These are phyloP conservation scores for Sergeia podlipaevii DNA, from an alignment of 208 protist genomes.

Conservation along the genomic window DNA sequence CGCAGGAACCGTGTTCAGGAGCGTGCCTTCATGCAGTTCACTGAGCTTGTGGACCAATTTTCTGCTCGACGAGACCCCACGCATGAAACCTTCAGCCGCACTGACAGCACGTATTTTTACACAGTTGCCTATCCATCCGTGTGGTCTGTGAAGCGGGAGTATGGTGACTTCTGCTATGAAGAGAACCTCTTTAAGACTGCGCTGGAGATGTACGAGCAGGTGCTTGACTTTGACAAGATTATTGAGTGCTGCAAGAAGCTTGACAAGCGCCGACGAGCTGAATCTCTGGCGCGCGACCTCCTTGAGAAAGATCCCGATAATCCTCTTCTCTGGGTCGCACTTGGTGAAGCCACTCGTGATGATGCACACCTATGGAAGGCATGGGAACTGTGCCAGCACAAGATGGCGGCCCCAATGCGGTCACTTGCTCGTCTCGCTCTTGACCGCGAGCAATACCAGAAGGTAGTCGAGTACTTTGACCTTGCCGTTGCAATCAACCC, in stretches of 20 bases:
- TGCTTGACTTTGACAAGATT: slow-evolving; percentile 86
- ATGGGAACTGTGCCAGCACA: slow-evolving; percentile 85
- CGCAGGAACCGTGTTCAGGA: slow-evolving; percentile 76
- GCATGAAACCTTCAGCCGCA: slow-evolving; percentile 40
- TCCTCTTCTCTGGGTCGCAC: slow-evolving; percentile 84
- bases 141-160: slow-evolving; percentile 79
- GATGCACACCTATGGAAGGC: slow-evolving; percentile 84
- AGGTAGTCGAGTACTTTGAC: slow-evolving; percentile 90
- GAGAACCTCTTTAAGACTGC: slow-evolving; percentile 84
- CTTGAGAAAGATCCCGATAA: slow-evolving; percentile 81
- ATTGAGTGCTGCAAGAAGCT: slow-evolving; percentile 89
- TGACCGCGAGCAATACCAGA: slow-evolving; percentile 81
- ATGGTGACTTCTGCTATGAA: slow-evolving; percentile 83
- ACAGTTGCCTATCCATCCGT: slow-evolving; percentile 74
- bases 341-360: slow-evolving; percentile 87
- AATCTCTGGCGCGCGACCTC: slow-evolving; percentile 80
- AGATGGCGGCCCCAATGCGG: slow-evolving; percentile 85
- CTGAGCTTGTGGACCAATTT: slow-evolving; percentile 87
- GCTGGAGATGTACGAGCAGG: slow-evolving; percentile 83
- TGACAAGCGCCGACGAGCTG: slow-evolving; percentile 82
- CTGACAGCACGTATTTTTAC: slow-evolving; percentile 78
- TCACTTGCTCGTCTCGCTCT: slow-evolving; percentile 77
- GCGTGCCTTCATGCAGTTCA: slow-evolving; percentile 87
- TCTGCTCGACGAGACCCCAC: slow-evolving; percentile 44
- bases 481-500: slow-evolving; percentile 82